Base-by-base conservation (phyloP, 2,329 filamentous ascomycete genomes). In the Westerdykella sp. region DNA sequence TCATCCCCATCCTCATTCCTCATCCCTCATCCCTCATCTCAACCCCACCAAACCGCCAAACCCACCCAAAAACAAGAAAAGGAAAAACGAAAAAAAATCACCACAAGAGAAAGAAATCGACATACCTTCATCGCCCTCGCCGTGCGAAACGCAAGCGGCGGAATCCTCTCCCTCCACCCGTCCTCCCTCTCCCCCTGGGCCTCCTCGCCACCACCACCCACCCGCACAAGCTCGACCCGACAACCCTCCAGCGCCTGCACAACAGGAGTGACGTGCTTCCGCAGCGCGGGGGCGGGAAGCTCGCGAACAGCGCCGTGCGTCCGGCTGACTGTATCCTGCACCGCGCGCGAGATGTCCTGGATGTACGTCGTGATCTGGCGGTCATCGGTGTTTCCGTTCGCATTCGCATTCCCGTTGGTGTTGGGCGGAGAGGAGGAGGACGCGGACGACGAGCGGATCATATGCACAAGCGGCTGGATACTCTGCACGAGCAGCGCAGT, bases 131-230 rank as follows among this genome's bases (percentile, higher is more conserved):
- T 85, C 67, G 89, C 85, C 46, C 85, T 77, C 6, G 85, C 87
- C 60, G 91, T 84, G 67, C 88, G 85, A 66, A 94, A 94, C n/a
- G 87, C 87, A 53, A 93, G 81, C 2, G 87, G 87, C 10, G 87
- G 87, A 40, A 95, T 70, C 22, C 79, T 76, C 3, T 74, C 77
- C 21, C 84, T 76, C 7, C 78, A 75, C 21, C 82, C 83, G 30
- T 78, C 78, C 57, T 79, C 70, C 43, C 77, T 76, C 44, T 83
- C 77, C 57, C 49, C 15, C 81, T 78, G n/a, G n/a, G n/a, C 15
- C 84, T 67, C 45, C 94, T 73, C 35, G 80, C 80, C 73, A 45
- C 81, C 76, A 64, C 82, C 86, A 34, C 77, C 71, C 21, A 44
- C 77, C 76, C 44, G 83, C 77, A 57, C 50, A n/a, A 94, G 73